Evolutionary conservation across 305 asterid species (phyloP).

Genomic region (Fraxinus dipetala): DNA sequence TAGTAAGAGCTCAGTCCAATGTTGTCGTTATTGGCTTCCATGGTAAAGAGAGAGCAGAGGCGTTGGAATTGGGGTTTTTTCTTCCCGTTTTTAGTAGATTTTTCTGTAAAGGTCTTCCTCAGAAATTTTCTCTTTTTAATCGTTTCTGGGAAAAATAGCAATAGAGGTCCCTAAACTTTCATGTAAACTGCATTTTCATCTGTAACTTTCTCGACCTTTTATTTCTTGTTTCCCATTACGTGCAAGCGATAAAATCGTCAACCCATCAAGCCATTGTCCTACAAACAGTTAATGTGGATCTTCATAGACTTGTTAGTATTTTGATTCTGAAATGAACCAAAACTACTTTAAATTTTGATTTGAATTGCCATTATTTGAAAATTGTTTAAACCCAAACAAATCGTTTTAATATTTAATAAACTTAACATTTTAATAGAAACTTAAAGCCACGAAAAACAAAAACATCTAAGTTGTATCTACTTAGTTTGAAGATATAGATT

Average conservation of each 20-base stretch:
- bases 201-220: not conserved
- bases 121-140: not conserved
- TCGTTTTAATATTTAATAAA: too few species aligned
- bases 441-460: not conserved
- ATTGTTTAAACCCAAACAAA: not conserved
- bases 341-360: not conserved
- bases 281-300: not conserved
- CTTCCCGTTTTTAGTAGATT: not conserved
- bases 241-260: not conserved
- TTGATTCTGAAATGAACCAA: not conserved
- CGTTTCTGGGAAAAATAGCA: not conserved
- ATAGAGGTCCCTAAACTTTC: not conserved
- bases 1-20: slow-evolving; percentile 46
- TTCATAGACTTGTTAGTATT: too few species aligned
- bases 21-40: slow-evolving; percentile 35
- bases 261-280: not conserved
- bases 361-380: not conserved
- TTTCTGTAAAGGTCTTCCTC: not conserved
- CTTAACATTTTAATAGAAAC: not conserved
- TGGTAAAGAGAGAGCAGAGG: not conserved
- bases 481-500: not conserved
- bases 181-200: not conserved
- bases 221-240: not conserved
- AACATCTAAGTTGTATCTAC: not conserved
- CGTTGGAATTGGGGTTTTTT: slow-evolving; percentile 22